Conservation (phyloP, 1,139 yeast genomes). For the Hemisphaericaspora lyxosophila region DNA sequence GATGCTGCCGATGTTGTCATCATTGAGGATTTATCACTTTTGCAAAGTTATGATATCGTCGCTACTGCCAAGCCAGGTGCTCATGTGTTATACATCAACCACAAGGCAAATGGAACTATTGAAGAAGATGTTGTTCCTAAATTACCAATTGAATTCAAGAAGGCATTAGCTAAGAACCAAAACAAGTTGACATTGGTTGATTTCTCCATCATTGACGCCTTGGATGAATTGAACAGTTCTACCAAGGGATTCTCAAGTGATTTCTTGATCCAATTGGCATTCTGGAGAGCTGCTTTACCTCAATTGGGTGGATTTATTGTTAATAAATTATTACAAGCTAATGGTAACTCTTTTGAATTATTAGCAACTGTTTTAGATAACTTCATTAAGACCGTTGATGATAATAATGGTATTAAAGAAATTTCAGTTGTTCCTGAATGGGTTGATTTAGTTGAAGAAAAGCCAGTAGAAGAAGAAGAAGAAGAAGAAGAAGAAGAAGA, state of each 20-base stretch:
- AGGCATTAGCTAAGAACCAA: slow-evolving; percentile 53
- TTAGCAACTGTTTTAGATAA: slow-evolving; percentile 80
- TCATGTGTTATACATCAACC: slow-evolving; percentile 49
- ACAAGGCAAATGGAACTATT: slow-evolving; percentile 27
- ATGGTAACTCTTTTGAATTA: slow-evolving; percentile 79
- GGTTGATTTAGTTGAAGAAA: slow-evolving; percentile 31
- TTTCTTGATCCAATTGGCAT: slow-evolving; percentile 74
- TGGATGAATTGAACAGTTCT: slow-evolving; percentile 47
- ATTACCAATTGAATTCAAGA: slow-evolving; percentile 55
- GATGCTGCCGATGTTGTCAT: slow-evolving; percentile 64
- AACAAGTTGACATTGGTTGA: slow-evolving; percentile 57
- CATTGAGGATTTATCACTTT: slow-evolving; percentile 57
- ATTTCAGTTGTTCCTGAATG: slow-evolving; percentile 47
- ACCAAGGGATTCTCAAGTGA: slow-evolving; percentile 76
- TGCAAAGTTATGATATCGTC: slow-evolving; percentile 59
- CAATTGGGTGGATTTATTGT: slow-evolving; percentile 66
- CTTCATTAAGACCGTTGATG: slow-evolving; percentile 55
- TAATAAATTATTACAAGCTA: slow-evolving; percentile 76
- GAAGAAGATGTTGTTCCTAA: slow-evolving; percentile 49
- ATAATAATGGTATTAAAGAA: slow-evolving; percentile 46
- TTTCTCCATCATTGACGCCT: slow-evolving; percentile 56
- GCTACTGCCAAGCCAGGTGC: slow-evolving; percentile 61
- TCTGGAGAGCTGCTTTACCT: slow-evolving; percentile 74
- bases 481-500: slow-evolving; percentile 19
- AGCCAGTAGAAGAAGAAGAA: slow-evolving; percentile 18